Percentiles rank a stretch among this genome's conserved stretches.
These are phyloP conservation scores for Plasmodium coatneyi DNA, from an alignment of 169 alveolate species.

Conservation along the genomic window DNA sequence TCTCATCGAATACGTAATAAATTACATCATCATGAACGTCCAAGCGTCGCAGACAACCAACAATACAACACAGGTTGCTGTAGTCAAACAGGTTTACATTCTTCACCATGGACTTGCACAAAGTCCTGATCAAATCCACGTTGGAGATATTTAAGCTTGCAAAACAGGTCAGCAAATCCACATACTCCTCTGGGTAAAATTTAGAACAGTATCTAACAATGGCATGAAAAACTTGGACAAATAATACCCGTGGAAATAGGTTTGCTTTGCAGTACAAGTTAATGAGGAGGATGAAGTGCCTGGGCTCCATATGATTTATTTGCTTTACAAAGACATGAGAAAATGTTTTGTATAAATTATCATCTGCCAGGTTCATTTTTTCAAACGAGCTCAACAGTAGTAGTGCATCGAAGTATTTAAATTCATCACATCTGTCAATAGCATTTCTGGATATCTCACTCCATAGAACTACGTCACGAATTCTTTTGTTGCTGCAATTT, in stretches of 20 bases:
- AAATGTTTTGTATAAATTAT: slow-evolving; percentile 72
- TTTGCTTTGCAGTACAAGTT: slow-evolving; percentile 78
- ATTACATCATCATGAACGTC: slow-evolving; percentile 81
- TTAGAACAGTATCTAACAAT: slow-evolving; percentile 76
- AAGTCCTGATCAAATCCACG: slow-evolving; percentile 76
- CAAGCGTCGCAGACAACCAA: slow-evolving; percentile 76
- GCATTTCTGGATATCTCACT: slow-evolving; percentile 80
- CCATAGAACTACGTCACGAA: slow-evolving; percentile 80
- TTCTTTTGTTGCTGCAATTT: slow-evolving; percentile 76
- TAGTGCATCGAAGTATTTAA: slow-evolving; percentile 83
- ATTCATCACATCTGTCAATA: slow-evolving; percentile 75
- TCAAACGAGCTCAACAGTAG: slow-evolving; percentile 79
- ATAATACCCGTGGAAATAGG: slow-evolving; percentile 79
- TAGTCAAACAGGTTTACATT: slow-evolving; percentile 80
- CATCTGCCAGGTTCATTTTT: slow-evolving; percentile 77
- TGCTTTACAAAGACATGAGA: slow-evolving; percentile 79
- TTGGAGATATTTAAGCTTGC: slow-evolving; percentile 78
- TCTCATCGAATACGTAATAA: slow-evolving; percentile 79
- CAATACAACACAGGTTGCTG: slow-evolving; percentile 77
- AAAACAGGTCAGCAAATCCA: slow-evolving; percentile 76
- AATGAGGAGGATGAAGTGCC: slow-evolving; percentile 78
- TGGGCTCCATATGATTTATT: slow-evolving; percentile 79
- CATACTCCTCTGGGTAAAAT: slow-evolving; percentile 81
- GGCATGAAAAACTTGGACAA: slow-evolving; percentile 81
- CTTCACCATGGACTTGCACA: slow-evolving; percentile 78